phyloP scores from a whole-genome alignment of 768 basidiomycete genomes.

The Trametes gibbosa region DNA sequence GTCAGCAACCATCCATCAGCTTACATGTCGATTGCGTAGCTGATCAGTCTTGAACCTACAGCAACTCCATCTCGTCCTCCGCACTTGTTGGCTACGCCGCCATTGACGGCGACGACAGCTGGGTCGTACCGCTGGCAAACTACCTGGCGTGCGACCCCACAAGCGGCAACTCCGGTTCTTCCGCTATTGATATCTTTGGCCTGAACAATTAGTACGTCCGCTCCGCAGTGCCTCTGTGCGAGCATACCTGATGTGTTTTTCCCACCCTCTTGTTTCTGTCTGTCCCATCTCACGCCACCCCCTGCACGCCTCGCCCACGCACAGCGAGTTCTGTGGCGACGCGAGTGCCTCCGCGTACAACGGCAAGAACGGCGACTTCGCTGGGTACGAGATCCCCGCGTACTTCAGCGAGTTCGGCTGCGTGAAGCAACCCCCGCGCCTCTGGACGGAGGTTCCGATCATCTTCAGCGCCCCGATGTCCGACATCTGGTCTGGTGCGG shows the following conservation, averaged over 20 bases:
- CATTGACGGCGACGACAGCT: conserved; percentile 67
- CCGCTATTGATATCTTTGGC: conserved; percentile 82
- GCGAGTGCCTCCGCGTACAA: conserved; percentile 57
- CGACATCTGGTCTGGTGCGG: conserved; percentile 81
- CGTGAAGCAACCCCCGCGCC: conserved; percentile 55
- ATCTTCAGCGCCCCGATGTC: conserved; percentile 74
- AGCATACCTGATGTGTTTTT: background rate
- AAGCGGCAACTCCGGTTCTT: conserved; percentile 48
- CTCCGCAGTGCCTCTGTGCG: conserved; percentile 3
- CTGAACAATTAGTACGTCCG: conserved; percentile 78
- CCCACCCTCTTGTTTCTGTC: background rate
- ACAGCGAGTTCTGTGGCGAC: conserved; percentile 81
- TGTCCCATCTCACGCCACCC: background rate
- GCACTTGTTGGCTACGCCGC: conserved; percentile 83
- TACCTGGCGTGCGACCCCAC: conserved; percentile 77
- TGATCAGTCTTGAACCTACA: conserved; percentile 25
- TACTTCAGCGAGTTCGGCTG: conserved; percentile 93
- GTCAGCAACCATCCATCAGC: conserved; percentile 39
- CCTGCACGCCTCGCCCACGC: conserved; percentile 7
- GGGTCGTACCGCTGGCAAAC: conserved; percentile 65
- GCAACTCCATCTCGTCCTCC: conserved; percentile 59
- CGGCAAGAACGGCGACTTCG: conserved; percentile 50
- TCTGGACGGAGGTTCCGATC: conserved; percentile 78
- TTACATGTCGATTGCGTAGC: background rate
- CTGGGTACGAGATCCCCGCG: conserved; percentile 70